These are phyloP conservation scores for Fraxinus anomala DNA, from an alignment of 257 asterid genomes.

Conservation along the genomic window DNA sequence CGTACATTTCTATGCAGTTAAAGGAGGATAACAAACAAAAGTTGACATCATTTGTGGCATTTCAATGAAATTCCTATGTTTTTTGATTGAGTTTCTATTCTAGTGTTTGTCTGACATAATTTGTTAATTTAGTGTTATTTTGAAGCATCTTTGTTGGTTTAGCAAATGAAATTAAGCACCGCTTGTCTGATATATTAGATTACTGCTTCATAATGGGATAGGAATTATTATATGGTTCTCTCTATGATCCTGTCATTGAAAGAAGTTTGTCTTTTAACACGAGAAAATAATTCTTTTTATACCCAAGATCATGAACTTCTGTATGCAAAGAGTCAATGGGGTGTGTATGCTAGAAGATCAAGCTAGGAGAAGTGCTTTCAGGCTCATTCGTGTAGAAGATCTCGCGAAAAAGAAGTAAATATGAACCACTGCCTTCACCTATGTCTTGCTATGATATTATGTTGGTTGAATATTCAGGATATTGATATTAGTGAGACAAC, in stretches of 20 bases:
- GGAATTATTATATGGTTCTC: not conserved
- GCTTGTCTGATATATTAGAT: not conserved
- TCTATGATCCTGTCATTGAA: not conserved
- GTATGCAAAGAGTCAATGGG: not conserved
- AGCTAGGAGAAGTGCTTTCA: not conserved
- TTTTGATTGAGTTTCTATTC: not conserved
- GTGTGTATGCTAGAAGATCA: not conserved
- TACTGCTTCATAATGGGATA: not conserved
- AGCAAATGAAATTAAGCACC: not conserved
- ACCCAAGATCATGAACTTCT: not conserved
- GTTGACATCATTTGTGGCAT: not conserved
- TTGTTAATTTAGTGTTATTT: not conserved
- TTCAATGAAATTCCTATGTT: not conserved
- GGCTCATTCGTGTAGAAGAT: not conserved
- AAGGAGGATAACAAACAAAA: not conserved
- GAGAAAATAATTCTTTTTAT: not conserved
- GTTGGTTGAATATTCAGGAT: no score
- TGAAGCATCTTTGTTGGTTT: not conserved
- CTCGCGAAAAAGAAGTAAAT: not conserved
- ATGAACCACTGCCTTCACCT: not conserved
- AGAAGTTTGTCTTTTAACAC: not conserved
- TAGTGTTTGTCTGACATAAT: not conserved
- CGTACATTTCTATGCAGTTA: not conserved
- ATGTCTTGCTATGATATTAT: no score
- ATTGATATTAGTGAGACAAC: no score